Conservation (phyloP, 2,329 filamentous ascomycete species). For the Xylaria sp. region DNA sequence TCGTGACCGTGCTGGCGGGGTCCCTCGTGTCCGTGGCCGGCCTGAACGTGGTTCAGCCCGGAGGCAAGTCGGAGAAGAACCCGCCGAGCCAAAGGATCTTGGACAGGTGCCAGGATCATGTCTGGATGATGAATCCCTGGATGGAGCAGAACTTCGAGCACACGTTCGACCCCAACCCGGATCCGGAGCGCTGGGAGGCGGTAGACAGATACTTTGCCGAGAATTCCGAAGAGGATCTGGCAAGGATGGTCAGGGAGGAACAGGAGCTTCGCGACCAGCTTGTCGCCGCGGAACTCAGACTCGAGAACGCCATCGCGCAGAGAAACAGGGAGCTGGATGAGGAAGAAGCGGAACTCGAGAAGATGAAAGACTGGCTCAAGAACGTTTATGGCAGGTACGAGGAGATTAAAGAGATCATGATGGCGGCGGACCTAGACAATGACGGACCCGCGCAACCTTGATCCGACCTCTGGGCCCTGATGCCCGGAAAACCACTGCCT, state of each 20-base stretch:
- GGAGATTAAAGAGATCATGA: too few species aligned
- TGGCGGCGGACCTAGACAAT: too few species aligned
- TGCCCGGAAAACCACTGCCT: too few species aligned
- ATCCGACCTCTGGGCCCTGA: too few species aligned
- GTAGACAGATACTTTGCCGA: neutral
- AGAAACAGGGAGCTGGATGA: too few species aligned
- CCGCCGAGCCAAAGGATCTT: neutral
- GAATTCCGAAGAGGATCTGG: neutral
- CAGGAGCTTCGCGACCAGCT: neutral
- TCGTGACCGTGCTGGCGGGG: constrained; percentile 6
- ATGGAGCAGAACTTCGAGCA: neutral
- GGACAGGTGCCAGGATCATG: neutral
- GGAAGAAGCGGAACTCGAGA: too few species aligned
- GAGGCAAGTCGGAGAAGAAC: constrained; percentile 6
- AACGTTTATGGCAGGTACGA: too few species aligned
- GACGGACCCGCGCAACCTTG: too few species aligned
- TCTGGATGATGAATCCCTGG: neutral
- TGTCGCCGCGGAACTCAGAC: too few species aligned
- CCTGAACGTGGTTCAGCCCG: constrained; percentile 5
- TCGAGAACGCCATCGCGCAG: too few species aligned
- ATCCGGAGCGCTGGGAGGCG: neutral
- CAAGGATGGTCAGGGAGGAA: neutral
- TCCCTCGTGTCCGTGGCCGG: constrained; percentile 7
- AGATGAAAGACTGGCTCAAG: too few species aligned
- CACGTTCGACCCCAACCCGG: neutral